phyloP scores from a whole-genome alignment of 805 yeast genomes.

The Zygosaccharomyces bailii region DNA sequence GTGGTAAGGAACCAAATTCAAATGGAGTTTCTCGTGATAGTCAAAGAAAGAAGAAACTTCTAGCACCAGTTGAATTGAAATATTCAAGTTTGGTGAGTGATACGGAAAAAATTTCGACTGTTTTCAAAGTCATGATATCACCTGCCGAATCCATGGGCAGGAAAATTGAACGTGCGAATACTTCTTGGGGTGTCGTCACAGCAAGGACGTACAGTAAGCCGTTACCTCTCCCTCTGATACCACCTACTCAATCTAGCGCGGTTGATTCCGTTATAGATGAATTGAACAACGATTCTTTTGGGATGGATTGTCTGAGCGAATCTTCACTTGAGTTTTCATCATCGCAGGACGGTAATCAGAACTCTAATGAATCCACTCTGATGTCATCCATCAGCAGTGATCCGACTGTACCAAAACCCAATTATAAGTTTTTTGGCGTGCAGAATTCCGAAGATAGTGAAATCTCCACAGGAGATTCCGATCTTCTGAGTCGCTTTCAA shows the following conservation, averaged over 20 bases:
- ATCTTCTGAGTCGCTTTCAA: conserved; percentile 1
- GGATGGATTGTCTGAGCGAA: conserved; percentile 7
- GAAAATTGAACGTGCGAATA: conserved; percentile 22
- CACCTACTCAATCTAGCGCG: conserved; percentile 8
- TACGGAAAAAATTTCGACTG: background rate
- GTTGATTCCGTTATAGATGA: conserved; percentile 15
- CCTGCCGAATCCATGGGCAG: conserved; percentile 13
- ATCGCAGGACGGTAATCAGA: conserved; percentile 2
- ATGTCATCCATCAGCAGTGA: conserved; percentile 2
- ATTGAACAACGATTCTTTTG: conserved; percentile 10
- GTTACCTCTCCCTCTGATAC: conserved; percentile 16
- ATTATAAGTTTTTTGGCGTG: conserved; percentile 8
- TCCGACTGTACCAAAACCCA: conserved; percentile 12
- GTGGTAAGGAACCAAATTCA: background rate
- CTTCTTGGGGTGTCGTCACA: conserved; percentile 24
- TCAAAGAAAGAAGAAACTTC: conserved; percentile 19
- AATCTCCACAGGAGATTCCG: conserved; percentile 5
- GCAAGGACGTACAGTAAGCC: conserved; percentile 26
- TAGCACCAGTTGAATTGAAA: conserved; percentile 25
- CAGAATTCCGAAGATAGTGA: conserved; percentile 2
- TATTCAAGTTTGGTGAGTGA: conserved; percentile 11
- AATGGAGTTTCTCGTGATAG: conserved; percentile 3
- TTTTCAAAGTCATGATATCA: conserved; percentile 12
- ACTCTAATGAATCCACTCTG: conserved; percentile 9
- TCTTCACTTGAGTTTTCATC: conserved; percentile 1